A percentile compares a stretch with the other conserved stretches of the same genome.
Conservation (phyloP, 768 basidiomycete species). For the Lactifluus echinatus region DNA sequence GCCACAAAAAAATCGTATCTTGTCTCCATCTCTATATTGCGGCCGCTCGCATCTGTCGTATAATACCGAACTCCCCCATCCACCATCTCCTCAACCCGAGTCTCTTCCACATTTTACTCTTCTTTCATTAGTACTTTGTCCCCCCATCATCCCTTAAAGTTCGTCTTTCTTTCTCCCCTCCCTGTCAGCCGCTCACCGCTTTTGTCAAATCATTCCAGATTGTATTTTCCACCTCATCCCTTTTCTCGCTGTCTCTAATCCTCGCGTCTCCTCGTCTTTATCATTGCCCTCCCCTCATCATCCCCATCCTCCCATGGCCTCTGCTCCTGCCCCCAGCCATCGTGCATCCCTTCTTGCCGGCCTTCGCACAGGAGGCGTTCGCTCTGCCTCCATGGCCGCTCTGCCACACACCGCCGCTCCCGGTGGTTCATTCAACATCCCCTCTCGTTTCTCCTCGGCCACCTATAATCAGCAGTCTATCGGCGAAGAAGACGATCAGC, state of each 20-base stretch:
- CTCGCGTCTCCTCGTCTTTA: slow-evolving; percentile 17
- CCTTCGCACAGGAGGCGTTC: slow-evolving; percentile 85
- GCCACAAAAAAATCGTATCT: not conserved
- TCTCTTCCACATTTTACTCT: slow-evolving; percentile 18
- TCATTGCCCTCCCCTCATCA: slow-evolving; percentile 19
- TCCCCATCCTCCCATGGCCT: slow-evolving; percentile 31
- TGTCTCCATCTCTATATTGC: slow-evolving; percentile 13
- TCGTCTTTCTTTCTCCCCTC: not conserved
- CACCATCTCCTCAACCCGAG: slow-evolving; percentile 10
- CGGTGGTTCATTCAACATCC: slow-evolving; percentile 50
- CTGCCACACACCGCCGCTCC: slow-evolving; percentile 66
- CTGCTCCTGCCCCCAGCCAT: slow-evolving; percentile 35
- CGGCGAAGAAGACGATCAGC: slow-evolving; percentile 51
- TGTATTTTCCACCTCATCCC: slow-evolving; percentile 27
- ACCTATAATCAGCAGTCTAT: slow-evolving; percentile 37
- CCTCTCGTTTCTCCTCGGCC: slow-evolving; percentile 41
- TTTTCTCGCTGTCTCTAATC: slow-evolving; percentile 22
- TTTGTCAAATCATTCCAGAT: slow-evolving; percentile 24
- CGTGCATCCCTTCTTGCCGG: slow-evolving; percentile 83
- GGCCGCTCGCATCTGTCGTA: slow-evolving; percentile 15
- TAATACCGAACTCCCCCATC: slow-evolving; percentile 16
- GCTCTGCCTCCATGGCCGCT: slow-evolving; percentile 44
- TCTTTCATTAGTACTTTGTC: slow-evolving; percentile 13
- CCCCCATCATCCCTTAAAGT: slow-evolving; percentile 8
- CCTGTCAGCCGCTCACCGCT: slow-evolving; percentile 12